Base-by-base conservation (phyloP, 176 grass and related monocot genomes). In the Leersia perrieri region DNA sequence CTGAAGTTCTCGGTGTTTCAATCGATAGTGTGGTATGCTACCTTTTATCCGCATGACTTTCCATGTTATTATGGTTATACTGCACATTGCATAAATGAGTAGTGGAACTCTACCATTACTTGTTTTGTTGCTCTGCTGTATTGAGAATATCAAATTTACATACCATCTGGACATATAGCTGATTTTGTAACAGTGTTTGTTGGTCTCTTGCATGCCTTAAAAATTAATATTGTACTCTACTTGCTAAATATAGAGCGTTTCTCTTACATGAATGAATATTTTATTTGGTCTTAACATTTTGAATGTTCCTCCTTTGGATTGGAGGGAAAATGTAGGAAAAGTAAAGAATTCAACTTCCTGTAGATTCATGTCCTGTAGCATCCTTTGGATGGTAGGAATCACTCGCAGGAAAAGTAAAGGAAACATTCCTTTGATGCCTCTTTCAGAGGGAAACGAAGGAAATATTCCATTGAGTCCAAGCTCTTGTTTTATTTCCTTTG, bases 1-100 rank as follows among this genome's bases (percentile, higher is more conserved):
- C 84, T 31, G 89, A 94, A 81, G 41, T 94, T 74, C 62, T 94
- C 13, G 73, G 89, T 33, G 80, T 91, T 70, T 94, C 89, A 25
- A 79, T 91, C 67, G 92, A 94, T 44, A 91, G 84, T 87, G 80
- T 87, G 83, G 87, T 94, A 94, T 76, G 68, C 60, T 74, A 63
- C 11, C 7, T 34, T 80, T 79, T 15, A 36, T 38, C 31, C 23
- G 23, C 7, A 28, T 70, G 33, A 3, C 26, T 30, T 31, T 41
- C 26, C 11, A 9, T 71, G 33, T 29, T 11, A 29, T 49, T 22
- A 65, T 5, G 22, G 28, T 33, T 65, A n/a, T 78, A 25, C 75
- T 15, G 25, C 7, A 2, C n/a, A 38, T 32, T 65, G 72, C 47
- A 57, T 58, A 38, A 60, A 10, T 76, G 53, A 28, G n/a, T 36